Percentiles rank a stretch among this genome's conserved stretches.
These are phyloP conservation scores for Blastobotrys attinorum DNA, from an alignment of 805 yeast species.

Conservation along the genomic window DNA sequence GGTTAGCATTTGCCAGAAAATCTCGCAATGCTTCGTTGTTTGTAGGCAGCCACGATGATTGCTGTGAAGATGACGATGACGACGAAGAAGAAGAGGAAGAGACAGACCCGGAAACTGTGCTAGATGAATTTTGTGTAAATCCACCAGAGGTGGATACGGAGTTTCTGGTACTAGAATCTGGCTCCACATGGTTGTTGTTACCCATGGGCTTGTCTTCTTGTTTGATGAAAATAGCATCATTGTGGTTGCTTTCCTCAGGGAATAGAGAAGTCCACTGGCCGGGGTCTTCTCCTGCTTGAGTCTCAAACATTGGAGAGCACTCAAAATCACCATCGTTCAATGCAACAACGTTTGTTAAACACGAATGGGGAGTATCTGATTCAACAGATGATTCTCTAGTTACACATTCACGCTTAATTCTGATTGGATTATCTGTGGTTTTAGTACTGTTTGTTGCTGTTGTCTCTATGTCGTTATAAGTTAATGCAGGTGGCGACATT, in stretches of 20 bases:
- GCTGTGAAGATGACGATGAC: too few relatives aligned
- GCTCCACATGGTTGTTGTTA: too few relatives aligned
- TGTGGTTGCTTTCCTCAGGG: not conserved
- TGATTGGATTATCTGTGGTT: not conserved
- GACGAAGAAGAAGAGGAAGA: not conserved
- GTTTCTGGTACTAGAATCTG: too few relatives aligned
- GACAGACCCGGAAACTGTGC: too few relatives aligned
- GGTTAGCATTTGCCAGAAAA: not conserved
- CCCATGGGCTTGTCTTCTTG: too few relatives aligned
- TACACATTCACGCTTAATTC: not conserved
- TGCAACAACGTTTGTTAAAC: not conserved
- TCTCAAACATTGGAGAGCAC: slow-evolving; percentile 1
- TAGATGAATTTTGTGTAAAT: too few relatives aligned
- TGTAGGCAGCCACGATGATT: too few relatives aligned
- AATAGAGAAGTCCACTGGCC: slow-evolving; percentile 5
- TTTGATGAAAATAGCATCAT: not conserved
- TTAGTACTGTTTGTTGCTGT: too few relatives aligned
- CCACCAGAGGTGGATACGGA: too few relatives aligned
- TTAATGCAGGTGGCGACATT: not conserved
- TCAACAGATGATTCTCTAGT: slow-evolving; percentile 4
- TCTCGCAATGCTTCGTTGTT: not conserved
- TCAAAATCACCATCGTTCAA: not conserved
- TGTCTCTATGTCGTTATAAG: too few relatives aligned
- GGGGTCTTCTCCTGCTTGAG: slow-evolving; percentile 3
- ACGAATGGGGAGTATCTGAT: slow-evolving; percentile 4